These are phyloP conservation scores for Ogataea corticis DNA, from an alignment of 805 yeast species.

Conservation along the genomic window DNA sequence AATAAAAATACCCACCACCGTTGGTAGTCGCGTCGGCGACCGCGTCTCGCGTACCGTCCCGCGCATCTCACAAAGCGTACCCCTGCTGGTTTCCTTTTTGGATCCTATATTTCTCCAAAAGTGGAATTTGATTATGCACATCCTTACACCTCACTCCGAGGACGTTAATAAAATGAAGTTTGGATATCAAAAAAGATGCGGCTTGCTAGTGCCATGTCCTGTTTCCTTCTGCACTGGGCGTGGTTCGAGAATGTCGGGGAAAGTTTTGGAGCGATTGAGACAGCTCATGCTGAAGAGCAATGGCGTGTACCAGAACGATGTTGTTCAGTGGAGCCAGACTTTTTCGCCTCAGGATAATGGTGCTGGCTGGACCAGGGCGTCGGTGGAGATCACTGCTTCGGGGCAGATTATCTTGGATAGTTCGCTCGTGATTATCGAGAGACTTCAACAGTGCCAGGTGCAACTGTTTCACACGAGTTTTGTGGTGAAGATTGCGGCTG, in stretches of 20 bases:
- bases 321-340: conserved; percentile 27
- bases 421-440: conserved; percentile 22
- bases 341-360: conserved; percentile 6
- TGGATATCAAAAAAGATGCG: too few species aligned
- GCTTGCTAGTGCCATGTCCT: too few species aligned
- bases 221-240: too few species aligned
- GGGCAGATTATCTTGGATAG: conserved; percentile 30
- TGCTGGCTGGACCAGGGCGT: conserved; percentile 24
- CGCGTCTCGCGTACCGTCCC: too few species aligned
- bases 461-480: conserved; percentile 25
- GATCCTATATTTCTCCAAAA: too few species aligned
- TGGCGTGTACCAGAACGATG: conserved; percentile 15
- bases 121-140: too few species aligned
- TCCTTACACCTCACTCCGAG: background rate
- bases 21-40: too few species aligned
- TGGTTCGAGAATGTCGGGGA: conserved; percentile 6
- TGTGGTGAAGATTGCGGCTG: conserved; percentile 45
- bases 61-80: too few species aligned
- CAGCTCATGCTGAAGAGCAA: conserved; percentile 11
- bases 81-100: too few species aligned
- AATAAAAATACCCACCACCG: too few species aligned
- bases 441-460: conserved; percentile 33
- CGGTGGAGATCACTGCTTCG: conserved; percentile 25
- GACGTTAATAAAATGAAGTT: background rate
- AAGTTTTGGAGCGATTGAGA: conserved; percentile 13